A percentile compares a stretch with the other conserved stretches of the same genome.
These are phyloP conservation scores for Melastoma candidum DNA, from an alignment of 441 rosid species.

Conservation along the genomic window DNA sequence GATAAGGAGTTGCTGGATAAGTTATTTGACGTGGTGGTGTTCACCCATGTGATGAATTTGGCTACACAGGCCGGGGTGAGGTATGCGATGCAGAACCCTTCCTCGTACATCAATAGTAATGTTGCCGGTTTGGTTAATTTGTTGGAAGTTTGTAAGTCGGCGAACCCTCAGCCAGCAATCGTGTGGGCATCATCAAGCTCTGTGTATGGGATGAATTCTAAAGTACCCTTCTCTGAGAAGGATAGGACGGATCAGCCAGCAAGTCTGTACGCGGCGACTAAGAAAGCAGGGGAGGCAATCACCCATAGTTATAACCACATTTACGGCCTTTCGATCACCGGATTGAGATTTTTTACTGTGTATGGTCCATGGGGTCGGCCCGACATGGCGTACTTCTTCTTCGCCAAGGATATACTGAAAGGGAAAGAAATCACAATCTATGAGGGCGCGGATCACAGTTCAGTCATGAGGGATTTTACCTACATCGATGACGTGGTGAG, in stretches of 20 bases:
- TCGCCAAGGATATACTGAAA: conserved; percentile 53
- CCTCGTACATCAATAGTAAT: conserved; percentile 59
- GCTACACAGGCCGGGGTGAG: conserved; percentile 85
- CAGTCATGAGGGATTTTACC: conserved; percentile 74
- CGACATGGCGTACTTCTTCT: conserved; percentile 77
- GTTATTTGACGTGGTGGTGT: conserved; percentile 38
- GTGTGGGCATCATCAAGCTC: conserved; percentile 81
- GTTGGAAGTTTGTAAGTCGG: conserved; percentile 47
- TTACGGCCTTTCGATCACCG: conserved; percentile 68
- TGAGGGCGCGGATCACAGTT: conserved; percentile 46
- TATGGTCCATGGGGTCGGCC: conserved; percentile 89
- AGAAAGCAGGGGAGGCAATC: conserved; percentile 73
- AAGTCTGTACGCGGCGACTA: conserved; percentile 71
- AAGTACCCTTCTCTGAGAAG: conserved; percentile 70
- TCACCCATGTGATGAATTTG: conserved; percentile 72
- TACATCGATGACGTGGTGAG: conserved; percentile 70
- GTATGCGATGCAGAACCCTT: conserved; percentile 65
- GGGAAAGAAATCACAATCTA: conserved; percentile 47
- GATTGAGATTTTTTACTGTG: conserved; percentile 72
- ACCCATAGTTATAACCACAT: conserved; percentile 69
- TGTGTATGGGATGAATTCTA: conserved; percentile 53
- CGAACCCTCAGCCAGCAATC: conserved; percentile 51
- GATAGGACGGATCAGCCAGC: conserved; percentile 72
- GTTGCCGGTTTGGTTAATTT: conserved; percentile 55
- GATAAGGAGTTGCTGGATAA: conserved; percentile 34